Base-by-base conservation (phyloP, 2,329 filamentous ascomycete genomes). In the Trematosphaeria pertusa region DNA sequence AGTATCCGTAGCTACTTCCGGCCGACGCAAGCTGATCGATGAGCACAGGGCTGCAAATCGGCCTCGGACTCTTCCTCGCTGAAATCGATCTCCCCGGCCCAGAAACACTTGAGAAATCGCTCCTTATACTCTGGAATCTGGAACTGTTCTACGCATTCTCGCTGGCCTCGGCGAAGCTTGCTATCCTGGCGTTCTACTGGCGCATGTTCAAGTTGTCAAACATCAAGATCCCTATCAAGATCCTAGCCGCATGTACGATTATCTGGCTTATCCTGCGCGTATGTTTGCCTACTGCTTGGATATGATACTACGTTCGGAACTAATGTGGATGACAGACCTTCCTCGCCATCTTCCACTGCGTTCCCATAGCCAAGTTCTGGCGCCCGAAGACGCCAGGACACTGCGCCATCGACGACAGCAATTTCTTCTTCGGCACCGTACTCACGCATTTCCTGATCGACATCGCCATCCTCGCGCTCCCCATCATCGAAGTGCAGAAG, bases 341-440 rank as follows among this genome's bases (percentile, higher is more conserved):
- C 20, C 46, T 72, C 22, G 62, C 61, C 1, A 63, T 65, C 1
- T 65, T 73, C 20, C 65, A 68, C 34, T 73, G 71, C 32, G 28
- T 67, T 4, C 72, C 72, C 0, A 48, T 72, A 0, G 59, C 65
- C 17, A 63, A 58, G 2, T 66, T 70, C 20, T 74, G 69, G 71
- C 56, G 67, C 15, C 55, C 57, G 8, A 45, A 52, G 2, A 55
- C 70, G 20, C 12, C 43, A 2, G 58, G 54, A 1, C 48, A 55
- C 10, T 74, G 71, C 48, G 56, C 50, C 3, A 65, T 73, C 12
- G 51, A 64, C 30, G 64, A 64, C 43, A 54, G 57, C 11, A 62
- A 61, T 0, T 72, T 68, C 19, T 70, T 70, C 48, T 64, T 71
- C 31, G 63, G 65, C 11, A 68, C 66, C 0, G 61, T 66, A 1